Conservation (phyloP, 345 rosid genomes). For the Arabidopsis arenosa region DNA sequence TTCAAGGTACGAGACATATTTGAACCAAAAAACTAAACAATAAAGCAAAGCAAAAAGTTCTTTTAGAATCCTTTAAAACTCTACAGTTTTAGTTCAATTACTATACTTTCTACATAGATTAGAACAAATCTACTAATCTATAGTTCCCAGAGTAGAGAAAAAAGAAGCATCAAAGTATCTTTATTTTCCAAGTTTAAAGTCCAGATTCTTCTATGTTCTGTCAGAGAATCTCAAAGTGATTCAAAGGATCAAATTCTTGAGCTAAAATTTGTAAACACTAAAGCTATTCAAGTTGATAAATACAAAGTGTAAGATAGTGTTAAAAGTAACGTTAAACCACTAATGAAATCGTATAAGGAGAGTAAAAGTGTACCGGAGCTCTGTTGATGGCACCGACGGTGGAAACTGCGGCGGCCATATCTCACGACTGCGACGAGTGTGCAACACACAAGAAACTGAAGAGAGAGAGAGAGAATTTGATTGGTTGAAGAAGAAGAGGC, state of each 20-base stretch:
- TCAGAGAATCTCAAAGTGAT: slow-evolving; percentile 32
- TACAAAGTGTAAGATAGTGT: neutral
- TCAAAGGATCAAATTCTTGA: slow-evolving; percentile 15
- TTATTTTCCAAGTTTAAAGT: slow-evolving; percentile 4
- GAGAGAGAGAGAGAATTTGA: slow-evolving; percentile 29
- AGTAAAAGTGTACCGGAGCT: slow-evolving; percentile 57
- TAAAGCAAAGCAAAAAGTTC: neutral
- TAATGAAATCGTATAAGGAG: neutral
- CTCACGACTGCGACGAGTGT: slow-evolving; percentile 35
- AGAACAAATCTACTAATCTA: neutral
- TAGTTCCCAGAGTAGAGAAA: neutral
- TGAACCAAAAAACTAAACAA: neutral
- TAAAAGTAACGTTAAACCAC: neutral
- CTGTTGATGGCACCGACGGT: slow-evolving; percentile 79
- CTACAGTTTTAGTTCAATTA: neutral
- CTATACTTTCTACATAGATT: neutral
- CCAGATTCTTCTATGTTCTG: slow-evolving; percentile 17
- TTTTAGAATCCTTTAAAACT: neutral
- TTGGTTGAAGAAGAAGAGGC: slow-evolving; percentile 18
- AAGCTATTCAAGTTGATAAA: slow-evolving; percentile 12
- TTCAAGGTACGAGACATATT: neutral
- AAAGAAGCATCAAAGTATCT: slow-evolving; percentile 23
- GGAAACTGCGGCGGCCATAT: slow-evolving; percentile 84
- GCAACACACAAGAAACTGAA: slow-evolving; percentile 30
- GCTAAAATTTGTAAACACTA: neutral